These are phyloP conservation scores for Setaria italica DNA, from an alignment of 202 grass and related monocot species.

Conservation along the genomic window DNA sequence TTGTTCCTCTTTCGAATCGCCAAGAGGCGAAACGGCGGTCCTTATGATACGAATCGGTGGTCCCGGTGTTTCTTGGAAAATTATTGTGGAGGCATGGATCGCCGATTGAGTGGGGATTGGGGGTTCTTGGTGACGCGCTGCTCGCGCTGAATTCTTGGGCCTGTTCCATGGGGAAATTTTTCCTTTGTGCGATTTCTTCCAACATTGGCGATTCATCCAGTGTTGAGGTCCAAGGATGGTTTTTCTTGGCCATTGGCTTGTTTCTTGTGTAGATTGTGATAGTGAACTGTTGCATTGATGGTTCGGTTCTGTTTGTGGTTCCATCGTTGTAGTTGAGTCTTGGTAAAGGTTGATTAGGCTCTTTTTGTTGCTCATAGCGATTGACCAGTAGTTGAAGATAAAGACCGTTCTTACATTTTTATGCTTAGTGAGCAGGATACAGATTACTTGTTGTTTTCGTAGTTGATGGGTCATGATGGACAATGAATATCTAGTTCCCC, in stretches of 20 bases:
- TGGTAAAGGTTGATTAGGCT: constrained; percentile 9
- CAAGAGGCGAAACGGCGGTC: background rate
- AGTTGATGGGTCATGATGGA: background rate
- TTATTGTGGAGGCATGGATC: background rate
- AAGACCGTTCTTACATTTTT: background rate
- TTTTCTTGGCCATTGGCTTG: background rate
- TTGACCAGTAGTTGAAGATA: background rate
- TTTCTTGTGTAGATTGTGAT: background rate
- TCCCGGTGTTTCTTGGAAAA: background rate
- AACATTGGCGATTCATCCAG: background rate
- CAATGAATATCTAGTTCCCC: background rate
- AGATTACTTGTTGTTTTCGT: background rate
- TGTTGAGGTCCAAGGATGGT: background rate
- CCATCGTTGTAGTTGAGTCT: background rate
- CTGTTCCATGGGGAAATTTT: background rate
- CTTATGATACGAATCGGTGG: constrained; percentile 33
- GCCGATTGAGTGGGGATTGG: constrained; percentile 9
- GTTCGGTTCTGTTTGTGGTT: background rate
- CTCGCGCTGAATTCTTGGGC: background rate
- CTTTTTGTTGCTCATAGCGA: background rate
- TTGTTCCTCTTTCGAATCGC: background rate
- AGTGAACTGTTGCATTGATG: constrained; percentile 7
- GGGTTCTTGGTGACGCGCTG: constrained; percentile 26
- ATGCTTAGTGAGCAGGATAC: background rate
- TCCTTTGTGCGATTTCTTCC: constrained; percentile 1